Evolutionary conservation across 306 rosid species (phyloP).

Genomic region (Hippophae tibetana): DNA sequence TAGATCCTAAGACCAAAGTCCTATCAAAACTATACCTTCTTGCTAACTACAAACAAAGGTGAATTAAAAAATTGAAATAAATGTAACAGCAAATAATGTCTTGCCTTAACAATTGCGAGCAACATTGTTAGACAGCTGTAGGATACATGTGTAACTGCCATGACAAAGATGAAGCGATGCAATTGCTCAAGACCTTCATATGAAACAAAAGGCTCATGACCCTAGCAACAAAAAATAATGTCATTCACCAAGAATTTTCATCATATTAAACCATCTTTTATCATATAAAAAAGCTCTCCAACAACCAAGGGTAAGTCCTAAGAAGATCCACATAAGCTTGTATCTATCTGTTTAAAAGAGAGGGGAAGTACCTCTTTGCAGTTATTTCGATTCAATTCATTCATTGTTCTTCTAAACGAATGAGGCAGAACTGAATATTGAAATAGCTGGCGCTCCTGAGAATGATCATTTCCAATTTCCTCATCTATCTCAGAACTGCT

Average conservation of each 20-base stretch:
- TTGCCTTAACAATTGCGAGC: slow-evolving; percentile 91
- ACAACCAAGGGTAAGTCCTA: too few relatives aligned
- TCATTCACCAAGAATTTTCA: slow-evolving; percentile 12
- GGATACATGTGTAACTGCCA: slow-evolving; percentile 91
- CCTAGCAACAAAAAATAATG: slow-evolving; percentile 42
- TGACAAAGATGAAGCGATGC: slow-evolving; percentile 95
- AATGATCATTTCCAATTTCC: slow-evolving; percentile 37
- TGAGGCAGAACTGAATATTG: slow-evolving; percentile 38
- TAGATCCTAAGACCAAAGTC: too few relatives aligned
- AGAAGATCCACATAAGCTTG: too few relatives aligned
- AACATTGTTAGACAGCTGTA: slow-evolving; percentile 97
- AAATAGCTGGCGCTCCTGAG: slow-evolving; percentile 50
- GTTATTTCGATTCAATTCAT: slow-evolving; percentile 34
- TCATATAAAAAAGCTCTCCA: too few relatives aligned
- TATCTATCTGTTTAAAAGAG: neutral
- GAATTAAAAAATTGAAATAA: neutral
- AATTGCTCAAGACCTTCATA: slow-evolving; percentile 94
- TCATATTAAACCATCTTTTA: slow-evolving; percentile 4
- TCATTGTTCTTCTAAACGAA: slow-evolving; percentile 49
- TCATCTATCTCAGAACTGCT: slow-evolving; percentile 57
- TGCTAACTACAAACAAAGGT: neutral
- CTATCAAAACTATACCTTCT: too few relatives aligned
- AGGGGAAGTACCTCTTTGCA: slow-evolving; percentile 57
- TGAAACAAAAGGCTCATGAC: slow-evolving; percentile 87
- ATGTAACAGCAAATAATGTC: slow-evolving; percentile 7